These are phyloP conservation scores for Acanthochlamys bracteata DNA, from an alignment of 106 monocot genomes.

Conservation along the genomic window DNA sequence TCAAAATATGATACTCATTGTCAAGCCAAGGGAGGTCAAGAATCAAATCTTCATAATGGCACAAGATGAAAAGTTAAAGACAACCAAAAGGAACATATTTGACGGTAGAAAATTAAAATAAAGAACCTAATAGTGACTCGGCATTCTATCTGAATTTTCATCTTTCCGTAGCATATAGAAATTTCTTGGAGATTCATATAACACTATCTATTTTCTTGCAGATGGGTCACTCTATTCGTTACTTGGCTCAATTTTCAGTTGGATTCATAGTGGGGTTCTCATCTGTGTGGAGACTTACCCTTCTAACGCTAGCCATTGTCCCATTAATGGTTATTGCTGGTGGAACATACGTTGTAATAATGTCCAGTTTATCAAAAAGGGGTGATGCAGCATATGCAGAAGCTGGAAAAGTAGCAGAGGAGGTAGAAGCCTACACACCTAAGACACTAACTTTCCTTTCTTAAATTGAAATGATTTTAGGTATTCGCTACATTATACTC, in stretches of 20 bases:
- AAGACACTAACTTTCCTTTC: neutral
- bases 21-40: no score
- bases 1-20: no score
- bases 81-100: no score
- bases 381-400: slow-evolving; percentile 39
- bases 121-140: no score
- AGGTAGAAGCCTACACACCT: slow-evolving; percentile 9
- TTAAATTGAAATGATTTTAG: neutral
- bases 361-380: slow-evolving; percentile 29
- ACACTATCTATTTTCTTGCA: slow-evolving; percentile 10
- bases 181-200: no score
- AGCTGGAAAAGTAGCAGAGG: slow-evolving; percentile 35
- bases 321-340: slow-evolving; percentile 36
- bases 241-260: slow-evolving; percentile 24
- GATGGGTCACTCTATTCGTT: slow-evolving; percentile 22
- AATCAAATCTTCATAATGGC: no score
- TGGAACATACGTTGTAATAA: slow-evolving; percentile 23
- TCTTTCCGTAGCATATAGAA: no score
- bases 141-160: no score
- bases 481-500: no score
- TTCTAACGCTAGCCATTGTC: slow-evolving; percentile 28
- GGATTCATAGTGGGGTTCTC: slow-evolving; percentile 29
- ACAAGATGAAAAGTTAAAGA: no score
- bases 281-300: slow-evolving; percentile 32
- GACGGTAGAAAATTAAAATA: no score